These are phyloP conservation scores for Skeletonema tropicum DNA, from an alignment of 108 stramenopile genomes.

Conservation along the genomic window DNA sequence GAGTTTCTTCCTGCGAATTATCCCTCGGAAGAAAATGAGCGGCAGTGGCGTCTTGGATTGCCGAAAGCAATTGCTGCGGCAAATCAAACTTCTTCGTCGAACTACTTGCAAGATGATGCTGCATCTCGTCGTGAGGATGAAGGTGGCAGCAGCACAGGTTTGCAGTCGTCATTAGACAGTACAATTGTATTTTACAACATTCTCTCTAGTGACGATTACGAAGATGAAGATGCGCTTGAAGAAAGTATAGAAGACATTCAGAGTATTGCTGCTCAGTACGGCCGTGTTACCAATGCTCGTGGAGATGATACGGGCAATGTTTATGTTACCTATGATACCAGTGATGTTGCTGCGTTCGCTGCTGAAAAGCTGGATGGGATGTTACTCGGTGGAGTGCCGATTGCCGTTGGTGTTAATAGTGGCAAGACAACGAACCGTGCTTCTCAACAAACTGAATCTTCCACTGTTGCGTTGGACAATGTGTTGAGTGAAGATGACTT, in stretches of 20 bases:
- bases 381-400: constrained; percentile 37
- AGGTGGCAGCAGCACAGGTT: neutral
- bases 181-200: constrained; percentile 62
- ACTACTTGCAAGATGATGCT: neutral
- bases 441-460: neutral
- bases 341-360: constrained; percentile 28
- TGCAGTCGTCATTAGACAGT: neutral
- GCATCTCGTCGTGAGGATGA: neutral
- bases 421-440: constrained; percentile 1
- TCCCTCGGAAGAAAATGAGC: constrained; percentile 18
- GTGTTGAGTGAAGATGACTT: constrained; percentile 57
- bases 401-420: constrained; percentile 15
- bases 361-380: constrained; percentile 42
- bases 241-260: constrained; percentile 71
- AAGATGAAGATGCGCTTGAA: constrained; percentile 77
- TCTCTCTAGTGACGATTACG: constrained; percentile 71
- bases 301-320: constrained; percentile 25
- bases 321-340: constrained; percentile 24
- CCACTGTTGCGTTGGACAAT: constrained; percentile 32
- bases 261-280: constrained; percentile 49
- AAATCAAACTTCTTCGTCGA: neutral
- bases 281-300: constrained; percentile 27
- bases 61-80: constrained; percentile 5
- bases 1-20: neutral
- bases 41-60: constrained; percentile 15